These are phyloP conservation scores for Reticulomyxa filosa DNA, from an alignment of 78 protist genomes.

Conservation along the genomic window DNA sequence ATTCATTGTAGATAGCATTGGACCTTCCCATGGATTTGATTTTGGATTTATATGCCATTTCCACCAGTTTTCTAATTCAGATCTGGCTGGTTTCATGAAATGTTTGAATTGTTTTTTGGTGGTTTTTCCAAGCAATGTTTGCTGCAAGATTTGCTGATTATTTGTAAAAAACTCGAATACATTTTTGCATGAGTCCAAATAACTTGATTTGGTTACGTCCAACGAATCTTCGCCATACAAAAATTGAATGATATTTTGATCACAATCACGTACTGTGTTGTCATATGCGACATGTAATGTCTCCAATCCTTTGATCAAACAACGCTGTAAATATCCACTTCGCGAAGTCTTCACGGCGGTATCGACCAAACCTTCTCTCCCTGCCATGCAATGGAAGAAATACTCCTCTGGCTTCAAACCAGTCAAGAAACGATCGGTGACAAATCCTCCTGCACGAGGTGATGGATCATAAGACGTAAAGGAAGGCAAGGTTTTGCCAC, in stretches of 20 bases:
- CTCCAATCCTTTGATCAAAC: slow-evolving; percentile 88
- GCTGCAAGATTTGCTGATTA: no score
- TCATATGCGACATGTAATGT: slow-evolving; percentile 10
- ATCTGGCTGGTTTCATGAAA: no score
- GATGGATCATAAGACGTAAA: slow-evolving; percentile 49
- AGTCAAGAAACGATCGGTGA: slow-evolving; percentile 83
- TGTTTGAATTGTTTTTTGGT: no score
- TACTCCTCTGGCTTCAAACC: slow-evolving; percentile 46
- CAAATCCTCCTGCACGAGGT: slow-evolving; percentile 73
- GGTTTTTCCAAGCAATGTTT: no score
- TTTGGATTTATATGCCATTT: no score
- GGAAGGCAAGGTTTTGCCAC: slow-evolving; percentile 76
- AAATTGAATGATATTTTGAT: neutral
- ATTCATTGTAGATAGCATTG: no score
- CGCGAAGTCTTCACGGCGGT: slow-evolving; percentile 98
- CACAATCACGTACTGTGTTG: slow-evolving; percentile 10
- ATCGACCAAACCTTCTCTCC: slow-evolving; percentile 97
- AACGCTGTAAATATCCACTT: slow-evolving; percentile 66
- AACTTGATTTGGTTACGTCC: no score
- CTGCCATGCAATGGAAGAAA: slow-evolving; percentile 99
- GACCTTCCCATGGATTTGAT: no score
- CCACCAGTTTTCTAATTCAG: no score
- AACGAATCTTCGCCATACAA: neutral
- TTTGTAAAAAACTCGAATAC: no score
- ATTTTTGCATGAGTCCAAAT: no score